phyloP scores from a whole-genome alignment of 257 asterid species.

The Echites panduratus region DNA sequence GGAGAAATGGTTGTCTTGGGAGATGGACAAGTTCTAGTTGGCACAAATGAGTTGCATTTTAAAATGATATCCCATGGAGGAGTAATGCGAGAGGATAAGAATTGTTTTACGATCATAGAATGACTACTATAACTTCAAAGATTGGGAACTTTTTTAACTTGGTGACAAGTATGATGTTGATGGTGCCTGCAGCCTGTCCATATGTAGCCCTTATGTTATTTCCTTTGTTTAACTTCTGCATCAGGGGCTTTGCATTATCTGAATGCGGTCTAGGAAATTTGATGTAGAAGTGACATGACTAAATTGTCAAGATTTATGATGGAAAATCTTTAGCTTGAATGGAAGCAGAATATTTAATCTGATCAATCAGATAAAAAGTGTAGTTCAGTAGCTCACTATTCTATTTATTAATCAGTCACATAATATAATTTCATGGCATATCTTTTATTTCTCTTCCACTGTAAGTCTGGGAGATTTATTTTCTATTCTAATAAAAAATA shows the following conservation, averaged over 20 bases:
- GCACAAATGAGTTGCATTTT: constrained; percentile 3
- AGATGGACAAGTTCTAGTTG: constrained; percentile 1
- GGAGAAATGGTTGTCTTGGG: not conserved
- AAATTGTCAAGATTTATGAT: not conserved
- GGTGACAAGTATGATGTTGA: constrained; percentile 15
- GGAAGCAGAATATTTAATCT: not conserved
- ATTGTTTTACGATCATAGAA: not conserved
- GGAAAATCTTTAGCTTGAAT: not conserved
- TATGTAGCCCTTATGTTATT: not conserved
- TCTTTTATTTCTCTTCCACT: too few species aligned
- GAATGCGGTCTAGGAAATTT: too few species aligned
- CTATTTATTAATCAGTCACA: too few species aligned
- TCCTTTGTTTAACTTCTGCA: not conserved
- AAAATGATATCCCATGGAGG: not conserved
- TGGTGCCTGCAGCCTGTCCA: constrained; percentile 4
- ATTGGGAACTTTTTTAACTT: constrained; percentile 13
- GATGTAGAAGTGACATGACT: not conserved
- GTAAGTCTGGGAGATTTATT: too few species aligned
- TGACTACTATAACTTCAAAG: constrained; percentile 20
- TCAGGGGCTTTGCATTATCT: too few species aligned
- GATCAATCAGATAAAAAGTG: not conserved
- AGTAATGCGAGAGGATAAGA: not conserved
- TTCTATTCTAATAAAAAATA: too few species aligned
- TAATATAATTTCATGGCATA: too few species aligned
- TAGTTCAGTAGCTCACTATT: not conserved